A percentile compares a stretch with the other conserved stretches of the same genome.
Evolutionary conservation across 306 rosid species (phyloP).

Genomic region (Hippophae tibetana): DNA sequence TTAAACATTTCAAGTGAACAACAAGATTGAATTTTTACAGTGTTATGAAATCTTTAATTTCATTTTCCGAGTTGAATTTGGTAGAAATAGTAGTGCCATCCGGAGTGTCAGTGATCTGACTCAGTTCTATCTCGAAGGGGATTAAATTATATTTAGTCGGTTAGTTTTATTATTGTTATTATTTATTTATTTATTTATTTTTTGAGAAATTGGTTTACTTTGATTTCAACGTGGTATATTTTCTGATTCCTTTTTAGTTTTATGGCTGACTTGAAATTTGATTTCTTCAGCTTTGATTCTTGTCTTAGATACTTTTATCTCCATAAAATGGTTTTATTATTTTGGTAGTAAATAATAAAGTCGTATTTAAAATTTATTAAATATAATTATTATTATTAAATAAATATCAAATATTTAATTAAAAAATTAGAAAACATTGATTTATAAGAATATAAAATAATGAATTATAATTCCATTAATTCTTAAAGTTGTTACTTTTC

Average conservation of each 20-base stretch:
- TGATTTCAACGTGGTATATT: constrained; percentile 22
- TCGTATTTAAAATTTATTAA: no score
- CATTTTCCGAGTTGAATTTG: not conserved
- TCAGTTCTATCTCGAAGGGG: constrained; percentile 39
- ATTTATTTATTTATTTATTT: constrained; percentile 18
- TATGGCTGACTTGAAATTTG: constrained; percentile 18
- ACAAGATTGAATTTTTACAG: not conserved
- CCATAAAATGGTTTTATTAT: no score
- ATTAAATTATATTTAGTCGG: constrained; percentile 25
- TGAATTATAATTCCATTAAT: no score
- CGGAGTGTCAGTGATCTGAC: constrained; percentile 11
- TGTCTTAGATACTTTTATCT: not conserved
- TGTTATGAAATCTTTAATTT: not conserved
- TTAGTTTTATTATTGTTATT: constrained; percentile 30
- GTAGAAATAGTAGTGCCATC: constrained; percentile 17
- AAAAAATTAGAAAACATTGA: no score
- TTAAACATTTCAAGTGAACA: constrained; percentile 12
- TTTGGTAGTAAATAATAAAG: no score
- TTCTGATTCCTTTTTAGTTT: constrained; percentile 4
- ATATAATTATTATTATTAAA: no score
- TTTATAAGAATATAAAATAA: no score
- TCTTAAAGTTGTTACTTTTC: not conserved
- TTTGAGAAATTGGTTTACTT: not conserved
- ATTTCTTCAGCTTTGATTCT: constrained; percentile 33
- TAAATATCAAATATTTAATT: no score